Evolutionary conservation across 2,329 filamentous ascomycete species (phyloP).

Genomic region (Lasiodiplodia citricola): DNA sequence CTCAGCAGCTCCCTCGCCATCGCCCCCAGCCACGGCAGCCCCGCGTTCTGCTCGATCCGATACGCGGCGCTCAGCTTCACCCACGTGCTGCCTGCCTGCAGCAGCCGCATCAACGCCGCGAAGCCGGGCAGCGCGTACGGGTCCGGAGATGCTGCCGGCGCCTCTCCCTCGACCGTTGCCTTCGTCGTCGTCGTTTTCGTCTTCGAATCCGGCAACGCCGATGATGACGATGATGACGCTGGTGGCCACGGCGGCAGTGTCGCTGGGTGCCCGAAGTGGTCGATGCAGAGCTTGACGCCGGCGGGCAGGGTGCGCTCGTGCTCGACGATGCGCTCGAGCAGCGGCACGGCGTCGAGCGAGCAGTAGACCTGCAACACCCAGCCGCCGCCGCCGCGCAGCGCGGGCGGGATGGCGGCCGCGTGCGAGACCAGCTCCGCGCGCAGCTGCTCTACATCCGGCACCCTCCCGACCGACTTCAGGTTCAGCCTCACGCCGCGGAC

Average conservation of each 20-base stretch:
- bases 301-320: constrained; percentile 53
- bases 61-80: constrained; percentile 66
- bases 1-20: constrained; percentile 57
- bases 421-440: constrained; percentile 52
- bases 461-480: constrained; percentile 57
- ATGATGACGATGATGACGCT: too few species aligned
- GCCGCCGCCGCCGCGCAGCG: constrained; percentile 36
- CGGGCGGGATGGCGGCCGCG: constrained; percentile 55
- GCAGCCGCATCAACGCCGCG: constrained; percentile 53
- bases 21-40: constrained; percentile 54
- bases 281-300: constrained; percentile 61
- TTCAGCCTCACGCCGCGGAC: constrained; percentile 66
- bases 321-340: constrained; percentile 59
- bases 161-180: background rate
- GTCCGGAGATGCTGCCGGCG: constrained; percentile 35
- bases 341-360: constrained; percentile 55
- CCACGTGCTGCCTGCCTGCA: constrained; percentile 56
- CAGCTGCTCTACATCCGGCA: constrained; percentile 50
- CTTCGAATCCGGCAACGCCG: too few species aligned
- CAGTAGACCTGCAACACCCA: constrained; percentile 68
- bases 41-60: constrained; percentile 54
- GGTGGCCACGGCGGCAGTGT: constrained; percentile 35
- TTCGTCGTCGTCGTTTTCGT: too few species aligned
- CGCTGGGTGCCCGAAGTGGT: constrained; percentile 62
- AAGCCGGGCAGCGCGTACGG: constrained; percentile 58